Evolutionary conservation across 2,329 filamentous ascomycete species (phyloP).

Genomic region (Fusarium citri): DNA sequence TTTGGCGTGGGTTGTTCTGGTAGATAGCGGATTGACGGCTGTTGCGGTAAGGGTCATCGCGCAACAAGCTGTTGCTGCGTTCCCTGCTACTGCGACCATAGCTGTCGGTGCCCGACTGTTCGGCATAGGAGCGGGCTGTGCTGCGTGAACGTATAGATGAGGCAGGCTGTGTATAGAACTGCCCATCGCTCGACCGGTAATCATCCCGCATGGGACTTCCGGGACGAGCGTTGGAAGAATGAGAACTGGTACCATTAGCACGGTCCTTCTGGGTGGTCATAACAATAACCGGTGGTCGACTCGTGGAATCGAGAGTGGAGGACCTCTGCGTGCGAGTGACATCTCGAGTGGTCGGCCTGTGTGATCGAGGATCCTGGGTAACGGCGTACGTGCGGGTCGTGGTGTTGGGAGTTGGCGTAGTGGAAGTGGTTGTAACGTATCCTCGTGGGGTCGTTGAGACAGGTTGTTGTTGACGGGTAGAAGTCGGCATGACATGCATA

Average conservation of each 20-base stretch:
- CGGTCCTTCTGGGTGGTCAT: conserved; percentile 63
- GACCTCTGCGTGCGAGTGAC: conserved; percentile 60
- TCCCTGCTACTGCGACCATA: conserved; percentile 62
- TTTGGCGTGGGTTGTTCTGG: conserved; percentile 57
- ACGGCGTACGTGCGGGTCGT: conserved; percentile 69
- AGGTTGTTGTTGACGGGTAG: conserved; percentile 46
- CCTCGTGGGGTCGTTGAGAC: conserved; percentile 49
- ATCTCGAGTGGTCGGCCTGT: conserved; percentile 62
- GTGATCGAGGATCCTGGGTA: conserved; percentile 62
- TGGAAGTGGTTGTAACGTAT: conserved; percentile 50
- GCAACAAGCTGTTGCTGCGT: conserved; percentile 58
- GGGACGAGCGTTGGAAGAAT: conserved; percentile 51
- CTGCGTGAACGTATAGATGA: conserved; percentile 66
- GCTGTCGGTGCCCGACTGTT: conserved; percentile 64
- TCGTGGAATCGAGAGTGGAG: conserved; percentile 62
- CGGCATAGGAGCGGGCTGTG: conserved; percentile 60
- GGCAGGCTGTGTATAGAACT: conserved; percentile 68
- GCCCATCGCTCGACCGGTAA: conserved; percentile 63
- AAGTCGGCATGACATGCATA: conserved; percentile 63
- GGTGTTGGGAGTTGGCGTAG: conserved; percentile 53
- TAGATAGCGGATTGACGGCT: conserved; percentile 61
- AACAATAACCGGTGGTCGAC: conserved; percentile 66
- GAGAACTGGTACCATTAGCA: conserved; percentile 55
- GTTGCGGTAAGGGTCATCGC: conserved; percentile 60
- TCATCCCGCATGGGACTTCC: conserved; percentile 64